Percentiles rank a stretch among this genome's conserved stretches.
Conservation (phyloP, 352 stramenopile genomes). For the Phytophthora ramorum region DNA sequence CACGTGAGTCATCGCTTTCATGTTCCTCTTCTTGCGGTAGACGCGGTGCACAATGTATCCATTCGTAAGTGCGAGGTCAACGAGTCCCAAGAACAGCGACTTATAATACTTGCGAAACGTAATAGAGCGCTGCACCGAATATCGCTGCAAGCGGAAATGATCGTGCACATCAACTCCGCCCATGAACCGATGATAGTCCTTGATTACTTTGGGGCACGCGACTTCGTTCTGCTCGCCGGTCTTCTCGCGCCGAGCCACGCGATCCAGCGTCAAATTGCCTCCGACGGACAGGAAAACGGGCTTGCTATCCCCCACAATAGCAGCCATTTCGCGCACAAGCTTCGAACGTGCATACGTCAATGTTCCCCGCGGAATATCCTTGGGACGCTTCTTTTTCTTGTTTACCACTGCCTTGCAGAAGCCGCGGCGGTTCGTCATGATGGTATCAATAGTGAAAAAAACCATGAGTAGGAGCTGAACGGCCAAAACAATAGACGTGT, state of each 20-base stretch:
- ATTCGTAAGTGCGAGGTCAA: slow-evolving; percentile 20
- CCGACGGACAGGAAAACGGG: slow-evolving; percentile 8
- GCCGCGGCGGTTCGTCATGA: slow-evolving; percentile 14
- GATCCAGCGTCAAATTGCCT: background rate
- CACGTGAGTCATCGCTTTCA: slow-evolving; percentile 2
- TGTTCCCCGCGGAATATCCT: slow-evolving; percentile 5
- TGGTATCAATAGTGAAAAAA: slow-evolving; percentile 10
- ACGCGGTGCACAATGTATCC: slow-evolving; percentile 13
- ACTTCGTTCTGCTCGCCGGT: slow-evolving; percentile 12
- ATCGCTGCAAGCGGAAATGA: slow-evolving; percentile 13
- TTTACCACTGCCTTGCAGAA: background rate
- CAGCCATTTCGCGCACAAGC: slow-evolving; percentile 3
- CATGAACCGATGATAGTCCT: slow-evolving; percentile 17
- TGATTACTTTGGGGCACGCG: slow-evolving; percentile 6
- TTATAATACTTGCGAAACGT: slow-evolving; percentile 23
- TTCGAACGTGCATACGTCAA: slow-evolving; percentile 9
- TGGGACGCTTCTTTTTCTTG: slow-evolving; percentile 13
- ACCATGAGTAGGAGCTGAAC: slow-evolving; percentile 4
- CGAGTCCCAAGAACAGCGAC: slow-evolving; percentile 12
- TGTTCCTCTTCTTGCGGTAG: slow-evolving; percentile 5
- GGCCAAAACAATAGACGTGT: slow-evolving; percentile 8
- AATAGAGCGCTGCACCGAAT: slow-evolving; percentile 13
- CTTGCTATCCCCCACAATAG: slow-evolving; percentile 14
- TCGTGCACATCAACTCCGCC: slow-evolving; percentile 23
- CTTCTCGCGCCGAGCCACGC: slow-evolving; percentile 2